Evolutionary conservation across 106 monocot genomes (phyloP).

Genomic region (Dactylorhiza incarnata): DNA sequence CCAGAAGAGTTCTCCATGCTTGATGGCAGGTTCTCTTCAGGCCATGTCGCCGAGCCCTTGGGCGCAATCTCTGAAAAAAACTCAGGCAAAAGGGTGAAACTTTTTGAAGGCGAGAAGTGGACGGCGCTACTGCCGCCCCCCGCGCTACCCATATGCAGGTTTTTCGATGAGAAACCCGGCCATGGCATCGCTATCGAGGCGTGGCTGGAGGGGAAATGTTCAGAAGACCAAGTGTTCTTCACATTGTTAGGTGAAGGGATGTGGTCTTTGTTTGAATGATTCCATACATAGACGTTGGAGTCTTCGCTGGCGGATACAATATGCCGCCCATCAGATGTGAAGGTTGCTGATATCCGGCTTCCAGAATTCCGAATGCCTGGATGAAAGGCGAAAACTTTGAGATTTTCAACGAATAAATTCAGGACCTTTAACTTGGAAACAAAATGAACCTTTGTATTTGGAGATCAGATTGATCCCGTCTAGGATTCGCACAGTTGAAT

Average conservation of each 20-base stretch:
- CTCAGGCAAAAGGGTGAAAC: conserved; percentile 43
- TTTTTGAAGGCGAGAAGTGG: conserved; percentile 13
- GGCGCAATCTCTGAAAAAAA: conserved; percentile 29
- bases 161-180: conserved; percentile 28
- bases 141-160: neutral
- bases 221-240: conserved; percentile 46
- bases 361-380: conserved; percentile 57
- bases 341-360: conserved; percentile 72
- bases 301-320: conserved; percentile 86
- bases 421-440: neutral
- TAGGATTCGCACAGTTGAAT: conserved; percentile 55
- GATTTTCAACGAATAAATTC: neutral
- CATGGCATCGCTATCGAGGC: conserved; percentile 74
- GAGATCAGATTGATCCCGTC: conserved; percentile 41
- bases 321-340: conserved; percentile 59
- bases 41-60: conserved; percentile 75
- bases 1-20: neutral
- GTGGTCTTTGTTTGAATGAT: conserved; percentile 21
- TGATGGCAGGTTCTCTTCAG: conserved; percentile 74
- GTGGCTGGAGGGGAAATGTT: conserved; percentile 52
- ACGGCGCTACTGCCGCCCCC: neutral
- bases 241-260: conserved; percentile 13
- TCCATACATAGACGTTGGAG: conserved; percentile 78
- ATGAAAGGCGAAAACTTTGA: neutral
- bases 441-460: conserved; percentile 52